phyloP scores from a whole-genome alignment of 352 stramenopile species.

The Phytophthora brassicae region DNA sequence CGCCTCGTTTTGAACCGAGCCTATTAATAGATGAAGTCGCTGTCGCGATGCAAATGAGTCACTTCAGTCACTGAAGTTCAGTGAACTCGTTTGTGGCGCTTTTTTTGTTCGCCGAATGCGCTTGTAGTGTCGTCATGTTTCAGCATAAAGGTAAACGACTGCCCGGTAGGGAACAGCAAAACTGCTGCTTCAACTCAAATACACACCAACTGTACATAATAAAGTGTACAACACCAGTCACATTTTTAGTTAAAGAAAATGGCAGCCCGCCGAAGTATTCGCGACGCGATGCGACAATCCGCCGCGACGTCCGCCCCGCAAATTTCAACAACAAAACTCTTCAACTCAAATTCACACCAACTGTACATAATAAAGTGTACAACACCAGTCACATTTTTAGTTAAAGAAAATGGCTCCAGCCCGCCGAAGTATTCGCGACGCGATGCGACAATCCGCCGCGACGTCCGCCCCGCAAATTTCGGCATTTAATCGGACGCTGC shows the following conservation, averaged over 20 bases:
- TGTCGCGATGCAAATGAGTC: background rate
- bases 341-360: background rate
- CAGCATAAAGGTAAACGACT: too few relatives aligned
- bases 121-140: too few relatives aligned
- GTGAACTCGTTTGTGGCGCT: too few relatives aligned
- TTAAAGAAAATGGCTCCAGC: slow-evolving; percentile 37
- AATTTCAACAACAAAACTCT: background rate
- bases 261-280: slow-evolving; percentile 43
- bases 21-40: too few relatives aligned
- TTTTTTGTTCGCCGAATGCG: too few relatives aligned
- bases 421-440: slow-evolving; percentile 46
- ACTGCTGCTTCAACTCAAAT: background rate
- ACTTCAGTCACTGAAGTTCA: background rate
- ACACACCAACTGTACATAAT: slow-evolving; percentile 1
- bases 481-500: slow-evolving; percentile 39
- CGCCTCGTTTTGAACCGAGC: too few relatives aligned
- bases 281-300: slow-evolving; percentile 42
- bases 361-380: background rate
- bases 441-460: slow-evolving; percentile 31
- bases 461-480: slow-evolving; percentile 8
- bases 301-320: slow-evolving; percentile 1
- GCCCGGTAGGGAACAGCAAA: too few relatives aligned
- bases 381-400: background rate
- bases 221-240: background rate
- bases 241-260: slow-evolving; percentile 21